Evolutionary conservation across 768 basidiomycete genomes (phyloP), one percentile per base, ranked within the genome.

Genomic region (Xerocomellus amylosporus): DNA sequence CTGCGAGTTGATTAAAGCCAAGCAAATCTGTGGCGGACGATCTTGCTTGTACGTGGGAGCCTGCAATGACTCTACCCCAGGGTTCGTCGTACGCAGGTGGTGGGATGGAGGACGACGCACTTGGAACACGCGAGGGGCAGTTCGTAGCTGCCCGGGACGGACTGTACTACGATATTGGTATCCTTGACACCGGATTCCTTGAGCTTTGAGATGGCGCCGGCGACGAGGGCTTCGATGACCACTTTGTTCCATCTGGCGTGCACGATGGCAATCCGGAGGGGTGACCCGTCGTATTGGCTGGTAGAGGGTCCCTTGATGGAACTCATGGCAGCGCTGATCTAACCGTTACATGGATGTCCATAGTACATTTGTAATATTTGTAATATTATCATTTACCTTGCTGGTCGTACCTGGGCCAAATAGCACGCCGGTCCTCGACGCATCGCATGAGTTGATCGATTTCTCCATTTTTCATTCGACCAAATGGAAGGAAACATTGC

Each of bases 111-210:
- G 14, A 22, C n/a, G 48, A 71, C 85, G 66, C 71, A 97, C 96
- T 84, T 86, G 62, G 88, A 84, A 65, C 86, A 88, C 14, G 94
- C 85, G 77, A 84, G 67, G 4, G 97, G 97, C 19, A 99, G 80
- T 77, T 99, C 97, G 70, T 86, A 99, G 73, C 89, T 92, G 9
- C 97, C 97, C 0, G 96, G 94, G 1, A 99, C 93, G 34, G 86
- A 88, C 75, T 95, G 88, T 41, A 95, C 75, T 47, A 93, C 80
- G 65, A 99, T 98, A 64, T 98, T 95, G 68, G 79, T 78, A 47
- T 91, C 84, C 75, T 89, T 89, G 58, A 98, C 96, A 24, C 96
- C 96, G 33, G 80, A 76, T 64, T 85, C 84, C 73, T 85, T 88
- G 61, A 99, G 81, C 68, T 92, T 94, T 20, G 76, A 74, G 50